Evolutionary conservation across 2,329 filamentous ascomycete species (phyloP).

Genomic region (Neurospora crassa): DNA sequence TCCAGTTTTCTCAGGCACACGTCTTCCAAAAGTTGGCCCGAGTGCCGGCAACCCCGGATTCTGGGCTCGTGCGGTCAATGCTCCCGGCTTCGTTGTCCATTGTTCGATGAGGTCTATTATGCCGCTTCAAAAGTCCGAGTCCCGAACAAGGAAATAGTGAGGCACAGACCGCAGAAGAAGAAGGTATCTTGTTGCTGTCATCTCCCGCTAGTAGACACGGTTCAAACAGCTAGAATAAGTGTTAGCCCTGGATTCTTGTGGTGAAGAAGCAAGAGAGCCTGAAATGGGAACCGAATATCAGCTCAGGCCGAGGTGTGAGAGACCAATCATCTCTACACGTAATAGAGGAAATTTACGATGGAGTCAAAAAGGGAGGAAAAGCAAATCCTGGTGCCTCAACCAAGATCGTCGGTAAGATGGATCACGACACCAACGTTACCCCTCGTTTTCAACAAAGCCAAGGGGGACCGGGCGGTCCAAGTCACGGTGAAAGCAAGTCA

Average conservation of each 20-base stretch:
- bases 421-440: not conserved
- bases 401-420: not conserved
- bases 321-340: not conserved
- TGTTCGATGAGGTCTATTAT: not conserved
- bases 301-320: not conserved
- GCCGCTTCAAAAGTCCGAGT: not conserved
- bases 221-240: not conserved
- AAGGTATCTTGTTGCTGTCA: not conserved
- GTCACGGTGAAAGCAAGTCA: not conserved
- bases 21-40: not conserved
- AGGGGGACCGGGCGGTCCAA: not conserved
- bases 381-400: not conserved
- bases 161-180: too few species aligned
- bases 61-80: not conserved
- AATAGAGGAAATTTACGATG: not conserved
- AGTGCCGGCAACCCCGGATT: not conserved
- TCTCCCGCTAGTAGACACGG: not conserved
- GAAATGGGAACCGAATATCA: not conserved
- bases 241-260: not conserved
- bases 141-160: not conserved
- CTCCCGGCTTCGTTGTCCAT: not conserved
- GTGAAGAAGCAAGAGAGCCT: not conserved
- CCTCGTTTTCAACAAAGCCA: not conserved
- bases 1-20: not conserved
- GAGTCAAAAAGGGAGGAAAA: not conserved